Evolutionary conservation across 805 yeast species (phyloP).

Genomic region (Pichia nakasei): DNA sequence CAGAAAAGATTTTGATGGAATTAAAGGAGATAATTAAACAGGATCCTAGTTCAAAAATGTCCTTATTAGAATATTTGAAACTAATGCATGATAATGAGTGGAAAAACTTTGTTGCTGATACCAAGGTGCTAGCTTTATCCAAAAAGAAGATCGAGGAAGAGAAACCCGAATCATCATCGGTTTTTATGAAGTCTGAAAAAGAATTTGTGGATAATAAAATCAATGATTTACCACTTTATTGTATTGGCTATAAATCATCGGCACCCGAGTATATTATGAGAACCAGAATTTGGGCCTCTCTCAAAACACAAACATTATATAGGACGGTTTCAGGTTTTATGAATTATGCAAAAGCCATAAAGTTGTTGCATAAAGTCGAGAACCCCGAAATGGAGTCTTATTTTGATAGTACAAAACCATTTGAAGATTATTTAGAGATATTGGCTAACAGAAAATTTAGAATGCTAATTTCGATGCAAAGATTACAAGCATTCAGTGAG

Average conservation of each 20-base stretch:
- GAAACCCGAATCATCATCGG: background rate
- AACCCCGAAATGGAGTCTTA: conserved; percentile 41
- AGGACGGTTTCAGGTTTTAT: conserved; percentile 78
- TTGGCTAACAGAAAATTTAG: conserved; percentile 76
- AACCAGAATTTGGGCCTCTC: conserved; percentile 82
- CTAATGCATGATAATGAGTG: conserved; percentile 67
- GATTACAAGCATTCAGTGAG: conserved; percentile 53
- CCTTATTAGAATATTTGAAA: conserved; percentile 74
- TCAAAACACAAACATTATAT: conserved; percentile 75
- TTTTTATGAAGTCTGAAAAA: conserved; percentile 29
- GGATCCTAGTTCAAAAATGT: conserved; percentile 34
- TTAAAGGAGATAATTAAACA: conserved; percentile 40
- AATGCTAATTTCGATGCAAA: conserved; percentile 81
- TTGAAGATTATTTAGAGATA: conserved; percentile 58
- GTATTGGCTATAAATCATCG: conserved; percentile 64
- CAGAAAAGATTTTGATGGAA: conserved; percentile 38
- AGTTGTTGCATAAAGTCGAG: conserved; percentile 59
- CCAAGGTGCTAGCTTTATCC: conserved; percentile 40
- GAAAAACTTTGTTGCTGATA: conserved; percentile 71
- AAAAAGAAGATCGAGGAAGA: background rate
- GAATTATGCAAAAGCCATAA: conserved; percentile 69
- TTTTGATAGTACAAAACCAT: conserved; percentile 32
- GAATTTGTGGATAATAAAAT: conserved; percentile 33
- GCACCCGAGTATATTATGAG: conserved; percentile 55
- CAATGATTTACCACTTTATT: conserved; percentile 60